A percentile compares a stretch with the other conserved stretches of the same genome.
Evolutionary conservation across 352 stramenopile genomes (phyloP).

Genomic region (Phytophthora sansomeana): DNA sequence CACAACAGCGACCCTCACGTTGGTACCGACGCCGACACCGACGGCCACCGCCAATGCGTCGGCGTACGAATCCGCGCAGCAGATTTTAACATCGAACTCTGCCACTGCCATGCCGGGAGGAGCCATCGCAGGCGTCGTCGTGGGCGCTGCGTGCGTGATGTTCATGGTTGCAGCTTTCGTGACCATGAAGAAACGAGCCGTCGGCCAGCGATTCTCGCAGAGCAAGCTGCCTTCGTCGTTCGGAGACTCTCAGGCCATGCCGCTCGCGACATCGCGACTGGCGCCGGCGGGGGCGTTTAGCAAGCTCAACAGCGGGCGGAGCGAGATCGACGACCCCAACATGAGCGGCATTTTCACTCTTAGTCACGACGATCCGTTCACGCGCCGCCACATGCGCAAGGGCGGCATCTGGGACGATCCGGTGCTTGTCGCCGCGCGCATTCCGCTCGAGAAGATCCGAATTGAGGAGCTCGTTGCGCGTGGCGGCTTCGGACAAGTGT

Average conservation of each 20-base stretch:
- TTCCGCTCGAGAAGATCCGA: conserved; percentile 56
- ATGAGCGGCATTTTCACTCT: conserved; percentile 18
- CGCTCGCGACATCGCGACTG: conserved; percentile 25
- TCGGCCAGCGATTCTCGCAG: conserved; percentile 10
- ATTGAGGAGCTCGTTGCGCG: conserved; percentile 52
- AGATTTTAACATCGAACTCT: conserved; percentile 13
- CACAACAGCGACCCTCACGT: background rate
- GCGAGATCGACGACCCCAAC: conserved; percentile 6
- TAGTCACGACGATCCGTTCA: conserved; percentile 29
- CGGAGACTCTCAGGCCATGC: conserved; percentile 21
- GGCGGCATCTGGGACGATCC: conserved; percentile 52
- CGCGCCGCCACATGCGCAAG: conserved; percentile 33
- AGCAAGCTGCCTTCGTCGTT: conserved; percentile 29
- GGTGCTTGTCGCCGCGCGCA: conserved; percentile 43
- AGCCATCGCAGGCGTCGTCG: conserved; percentile 25
- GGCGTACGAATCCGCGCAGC: conserved; percentile 23
- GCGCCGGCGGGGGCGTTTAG: conserved; percentile 5
- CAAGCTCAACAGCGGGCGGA: conserved; percentile 7
- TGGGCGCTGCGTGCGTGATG: conserved; percentile 29
- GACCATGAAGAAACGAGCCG: conserved; percentile 4
- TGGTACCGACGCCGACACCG: background rate
- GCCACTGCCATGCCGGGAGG: conserved; percentile 11
- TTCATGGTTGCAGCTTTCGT: conserved; percentile 25
- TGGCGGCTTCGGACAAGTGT: conserved; percentile 65
- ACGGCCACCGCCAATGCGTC: conserved; percentile 24